Conservation (phyloP, 768 basidiomycete species). For the Rossbeevera mucosa region DNA sequence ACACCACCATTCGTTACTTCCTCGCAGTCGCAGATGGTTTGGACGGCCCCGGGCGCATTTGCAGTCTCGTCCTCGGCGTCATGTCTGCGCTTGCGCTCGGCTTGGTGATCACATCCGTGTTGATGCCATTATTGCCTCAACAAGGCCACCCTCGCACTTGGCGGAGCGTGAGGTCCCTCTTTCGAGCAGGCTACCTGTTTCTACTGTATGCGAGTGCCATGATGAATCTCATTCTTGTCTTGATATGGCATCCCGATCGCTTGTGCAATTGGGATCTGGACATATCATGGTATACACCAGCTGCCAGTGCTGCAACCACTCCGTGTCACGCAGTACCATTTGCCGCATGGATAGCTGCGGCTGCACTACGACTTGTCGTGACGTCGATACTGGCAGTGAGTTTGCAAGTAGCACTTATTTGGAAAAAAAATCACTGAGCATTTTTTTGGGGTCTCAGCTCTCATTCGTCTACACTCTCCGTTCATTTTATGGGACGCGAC, state of each 20-base stretch:
- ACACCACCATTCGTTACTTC: slow-evolving; percentile 62
- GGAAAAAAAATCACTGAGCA: slow-evolving; percentile 4
- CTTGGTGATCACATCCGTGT: slow-evolving; percentile 34
- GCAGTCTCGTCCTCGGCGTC: slow-evolving; percentile 25
- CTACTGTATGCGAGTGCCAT: slow-evolving; percentile 50
- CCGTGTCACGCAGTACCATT: slow-evolving; percentile 29
- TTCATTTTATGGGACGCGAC: slow-evolving; percentile 14
- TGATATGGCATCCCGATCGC: slow-evolving; percentile 45
- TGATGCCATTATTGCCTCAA: slow-evolving; percentile 36
- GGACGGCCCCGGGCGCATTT: slow-evolving; percentile 37
- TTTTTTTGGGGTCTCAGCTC: slow-evolving; percentile 11
- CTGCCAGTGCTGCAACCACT: slow-evolving; percentile 18
- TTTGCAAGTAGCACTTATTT: slow-evolving; percentile 8
- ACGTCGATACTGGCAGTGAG: slow-evolving; percentile 54
- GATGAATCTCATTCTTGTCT: slow-evolving; percentile 52
- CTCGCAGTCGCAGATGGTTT: slow-evolving; percentile 50
- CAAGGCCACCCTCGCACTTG: slow-evolving; percentile 8
- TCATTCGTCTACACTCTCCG: slow-evolving; percentile 19
- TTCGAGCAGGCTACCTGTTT: slow-evolving; percentile 43
- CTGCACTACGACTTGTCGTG: slow-evolving; percentile 48
- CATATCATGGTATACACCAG: slow-evolving; percentile 53
- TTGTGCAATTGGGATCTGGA: slow-evolving; percentile 67
- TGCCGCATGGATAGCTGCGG: slow-evolving; percentile 52
- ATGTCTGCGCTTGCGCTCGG: slow-evolving; percentile 20
- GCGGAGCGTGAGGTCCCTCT: slow-evolving; percentile 12